These are phyloP conservation scores for Tolypocladium capitatum DNA, from an alignment of 2,329 filamentous ascomycete genomes.

Conservation along the genomic window DNA sequence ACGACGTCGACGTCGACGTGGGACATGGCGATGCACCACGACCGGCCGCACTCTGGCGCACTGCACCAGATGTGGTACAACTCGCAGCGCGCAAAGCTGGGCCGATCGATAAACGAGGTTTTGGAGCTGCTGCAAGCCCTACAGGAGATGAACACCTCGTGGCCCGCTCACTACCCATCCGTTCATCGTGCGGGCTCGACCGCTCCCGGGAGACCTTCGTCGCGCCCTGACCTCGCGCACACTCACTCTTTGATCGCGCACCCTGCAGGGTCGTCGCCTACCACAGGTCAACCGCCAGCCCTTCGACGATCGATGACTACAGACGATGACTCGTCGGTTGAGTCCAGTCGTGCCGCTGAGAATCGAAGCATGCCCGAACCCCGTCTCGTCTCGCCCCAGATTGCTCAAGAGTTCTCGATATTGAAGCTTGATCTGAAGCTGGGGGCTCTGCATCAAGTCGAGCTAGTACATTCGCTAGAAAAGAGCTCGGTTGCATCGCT, in stretches of 20 bases:
- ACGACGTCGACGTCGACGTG: conserved; percentile 16
- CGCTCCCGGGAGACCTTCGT: conserved; percentile 30
- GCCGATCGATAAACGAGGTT: conserved; percentile 73
- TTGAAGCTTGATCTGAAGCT: conserved; percentile 91
- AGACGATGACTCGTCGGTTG: conserved; percentile 40
- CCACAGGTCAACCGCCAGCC: conserved; percentile 31
- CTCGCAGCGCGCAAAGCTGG: conserved; percentile 76
- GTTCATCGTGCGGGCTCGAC: conserved; percentile 47
- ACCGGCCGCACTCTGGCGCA: conserved; percentile 55
- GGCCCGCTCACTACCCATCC: conserved; percentile 92
- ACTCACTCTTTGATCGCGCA: conserved; percentile 47
- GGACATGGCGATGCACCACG: conserved; percentile 30
- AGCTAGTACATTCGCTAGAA: conserved; percentile 87
- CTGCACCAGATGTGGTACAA: conserved; percentile 93
- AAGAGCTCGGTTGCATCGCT: conserved; percentile 83
- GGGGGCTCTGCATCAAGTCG: conserved; percentile 70
- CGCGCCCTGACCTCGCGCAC: conserved; percentile 50
- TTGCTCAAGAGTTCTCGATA: conserved; percentile 91
- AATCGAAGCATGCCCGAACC: conserved; percentile 53
- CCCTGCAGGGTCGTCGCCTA: conserved; percentile 20
- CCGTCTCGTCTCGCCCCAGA: conserved; percentile 76
- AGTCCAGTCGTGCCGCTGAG: conserved; percentile 63
- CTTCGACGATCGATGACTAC: conserved; percentile 63
- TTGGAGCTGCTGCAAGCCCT: conserved; percentile 72
- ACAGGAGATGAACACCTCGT: conserved; percentile 78